Evolutionary conservation across 129 eudicot genomes (phyloP).

Genomic region (Glebionis coronaria): DNA sequence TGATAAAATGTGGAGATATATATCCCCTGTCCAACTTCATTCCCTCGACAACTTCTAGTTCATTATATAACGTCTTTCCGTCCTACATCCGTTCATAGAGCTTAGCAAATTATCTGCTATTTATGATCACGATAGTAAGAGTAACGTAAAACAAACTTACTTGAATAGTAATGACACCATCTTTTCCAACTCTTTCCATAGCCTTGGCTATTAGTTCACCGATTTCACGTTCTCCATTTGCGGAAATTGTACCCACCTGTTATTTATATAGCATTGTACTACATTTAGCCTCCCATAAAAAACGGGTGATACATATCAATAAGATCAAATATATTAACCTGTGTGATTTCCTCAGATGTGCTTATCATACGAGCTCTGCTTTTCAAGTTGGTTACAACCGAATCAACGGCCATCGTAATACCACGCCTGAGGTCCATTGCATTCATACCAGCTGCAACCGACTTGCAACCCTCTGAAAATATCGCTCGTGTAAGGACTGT

Average conservation of each 20-base stretch:
- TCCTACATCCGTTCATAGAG: slow-evolving; percentile 43
- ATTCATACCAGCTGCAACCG: slow-evolving; percentile 38
- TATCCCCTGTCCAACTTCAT: slow-evolving; percentile 96
- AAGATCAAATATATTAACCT: slow-evolving; percentile 42
- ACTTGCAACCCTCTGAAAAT: slow-evolving; percentile 37
- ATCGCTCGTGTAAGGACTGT: slow-evolving; percentile 84
- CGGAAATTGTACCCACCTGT: slow-evolving; percentile 92
- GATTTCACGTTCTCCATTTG: slow-evolving; percentile 90
- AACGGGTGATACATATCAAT: too few relatives aligned
- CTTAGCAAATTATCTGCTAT: background rate
- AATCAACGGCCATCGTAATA: slow-evolving; percentile 80
- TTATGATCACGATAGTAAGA: background rate
- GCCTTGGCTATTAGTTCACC: slow-evolving; percentile 94
- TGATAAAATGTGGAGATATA: slow-evolving; percentile 90
- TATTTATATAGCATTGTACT: too few relatives aligned
- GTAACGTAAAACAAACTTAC: slow-evolving; percentile 33
- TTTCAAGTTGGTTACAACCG: slow-evolving; percentile 66
- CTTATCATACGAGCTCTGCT: slow-evolving; percentile 83
- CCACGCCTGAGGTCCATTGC: slow-evolving; percentile 50
- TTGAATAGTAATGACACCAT: slow-evolving; percentile 89
- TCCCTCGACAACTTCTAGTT: slow-evolving; percentile 95
- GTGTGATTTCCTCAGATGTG: slow-evolving; percentile 86
- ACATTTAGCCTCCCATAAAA: background rate
- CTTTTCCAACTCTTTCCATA: slow-evolving; percentile 93
- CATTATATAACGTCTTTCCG: slow-evolving; percentile 86